Percentiles rank a stretch among this genome's conserved stretches.
Conservation (phyloP, 768 basidiomycete genomes). For the Lentinula aciculospora region DNA sequence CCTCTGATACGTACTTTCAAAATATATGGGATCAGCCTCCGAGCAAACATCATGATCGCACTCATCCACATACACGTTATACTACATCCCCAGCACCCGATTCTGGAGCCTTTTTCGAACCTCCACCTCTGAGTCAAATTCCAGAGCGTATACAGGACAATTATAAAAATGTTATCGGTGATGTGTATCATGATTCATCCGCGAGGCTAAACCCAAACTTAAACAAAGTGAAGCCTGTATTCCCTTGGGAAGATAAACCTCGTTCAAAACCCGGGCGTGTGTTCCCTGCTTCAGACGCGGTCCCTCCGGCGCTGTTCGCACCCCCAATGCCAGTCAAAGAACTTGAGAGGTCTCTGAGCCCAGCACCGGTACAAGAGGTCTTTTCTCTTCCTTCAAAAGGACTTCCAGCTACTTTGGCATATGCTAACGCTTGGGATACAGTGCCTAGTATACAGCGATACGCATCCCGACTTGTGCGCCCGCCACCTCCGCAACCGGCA, state of each 20-base stretch:
- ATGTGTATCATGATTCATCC: constrained; percentile 26
- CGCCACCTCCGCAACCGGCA: constrained; percentile 33
- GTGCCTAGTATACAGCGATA: constrained; percentile 79
- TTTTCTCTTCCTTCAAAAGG: constrained; percentile 32
- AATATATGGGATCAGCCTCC: constrained; percentile 81
- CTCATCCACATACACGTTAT: constrained; percentile 21
- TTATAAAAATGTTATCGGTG: constrained; percentile 62
- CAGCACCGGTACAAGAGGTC: constrained; percentile 8
- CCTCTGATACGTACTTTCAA: constrained; percentile 72
- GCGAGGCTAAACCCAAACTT: constrained; percentile 59
- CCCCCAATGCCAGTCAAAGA: constrained; percentile 27
- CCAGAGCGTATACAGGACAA: constrained; percentile 73
- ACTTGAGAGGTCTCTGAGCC: constrained; percentile 26
- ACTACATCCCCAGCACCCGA: constrained; percentile 28
- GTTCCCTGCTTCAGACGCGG: constrained; percentile 63
- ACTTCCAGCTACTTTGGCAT: constrained; percentile 54
- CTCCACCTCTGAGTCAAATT: constrained; percentile 55
- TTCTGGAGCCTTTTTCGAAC: constrained; percentile 51
- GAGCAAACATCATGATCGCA: constrained; percentile 31
- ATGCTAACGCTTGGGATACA: constrained; percentile 81
- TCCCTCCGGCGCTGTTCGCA: constrained; percentile 40
- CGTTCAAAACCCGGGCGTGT: constrained; percentile 63
- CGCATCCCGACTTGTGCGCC: constrained; percentile 52
- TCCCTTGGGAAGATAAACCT: constrained; percentile 92
- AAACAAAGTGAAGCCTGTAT: constrained; percentile 68